Conservation (phyloP, 768 basidiomycete genomes). For the Russula emetica region DNA sequence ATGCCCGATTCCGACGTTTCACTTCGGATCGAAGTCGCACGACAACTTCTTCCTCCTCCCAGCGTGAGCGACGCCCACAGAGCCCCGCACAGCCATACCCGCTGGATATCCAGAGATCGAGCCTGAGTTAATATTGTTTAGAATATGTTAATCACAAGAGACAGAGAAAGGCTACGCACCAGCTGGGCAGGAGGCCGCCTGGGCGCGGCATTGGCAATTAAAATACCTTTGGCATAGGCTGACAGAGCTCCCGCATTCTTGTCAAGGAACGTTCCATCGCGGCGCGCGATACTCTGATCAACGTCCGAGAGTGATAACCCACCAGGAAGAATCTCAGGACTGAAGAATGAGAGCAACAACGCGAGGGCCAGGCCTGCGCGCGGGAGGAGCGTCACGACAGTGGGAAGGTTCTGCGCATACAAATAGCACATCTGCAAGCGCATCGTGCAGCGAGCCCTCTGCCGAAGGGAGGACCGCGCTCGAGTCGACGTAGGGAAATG, state of each 20-base stretch:
- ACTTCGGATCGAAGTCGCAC: slow-evolving; percentile 48
- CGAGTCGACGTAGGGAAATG: slow-evolving; percentile 51
- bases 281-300: slow-evolving; percentile 40
- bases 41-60: slow-evolving; percentile 76
- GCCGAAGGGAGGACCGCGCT: slow-evolving; percentile 30
- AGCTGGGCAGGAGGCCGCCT: slow-evolving; percentile 65
- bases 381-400: slow-evolving; percentile 75
- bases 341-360: slow-evolving; percentile 59
- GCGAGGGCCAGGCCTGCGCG: slow-evolving; percentile 73
- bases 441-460: slow-evolving; percentile 40
- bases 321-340: slow-evolving; percentile 40
- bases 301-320: slow-evolving; percentile 44
- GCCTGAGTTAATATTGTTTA: slow-evolving; percentile 38
- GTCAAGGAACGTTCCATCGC: slow-evolving; percentile 76
- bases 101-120: slow-evolving; percentile 75
- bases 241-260: slow-evolving; percentile 61
- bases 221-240: slow-evolving; percentile 67
- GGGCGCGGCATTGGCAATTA: slow-evolving; percentile 76
- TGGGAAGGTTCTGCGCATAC: slow-evolving; percentile 82
- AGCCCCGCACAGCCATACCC: slow-evolving; percentile 73
- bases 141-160: background rate
- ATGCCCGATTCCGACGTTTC: slow-evolving; percentile 40
- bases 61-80: slow-evolving; percentile 76
- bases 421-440: slow-evolving; percentile 80
- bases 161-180: slow-evolving; percentile 38